Conservation (phyloP, 371 early-diverging fungal species). For the Actinomortierella ambigua region DNA sequence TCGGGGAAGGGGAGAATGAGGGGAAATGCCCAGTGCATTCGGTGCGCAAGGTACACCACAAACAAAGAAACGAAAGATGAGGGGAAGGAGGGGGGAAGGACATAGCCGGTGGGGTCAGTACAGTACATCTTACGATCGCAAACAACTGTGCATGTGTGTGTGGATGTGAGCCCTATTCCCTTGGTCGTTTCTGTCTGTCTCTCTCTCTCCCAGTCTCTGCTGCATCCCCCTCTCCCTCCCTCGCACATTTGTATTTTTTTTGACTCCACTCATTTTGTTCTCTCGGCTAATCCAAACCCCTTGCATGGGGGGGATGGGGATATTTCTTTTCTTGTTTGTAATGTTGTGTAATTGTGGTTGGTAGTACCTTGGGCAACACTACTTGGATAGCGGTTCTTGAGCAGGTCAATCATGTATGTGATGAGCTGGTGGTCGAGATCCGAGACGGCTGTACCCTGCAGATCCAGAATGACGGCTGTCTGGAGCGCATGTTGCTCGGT, state of each 20-base stretch:
- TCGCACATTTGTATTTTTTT: not conserved
- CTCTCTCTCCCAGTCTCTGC: not conserved
- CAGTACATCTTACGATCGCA: not conserved
- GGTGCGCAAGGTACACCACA: not conserved
- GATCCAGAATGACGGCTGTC: conserved; percentile 36
- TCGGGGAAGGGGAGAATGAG: not conserved
- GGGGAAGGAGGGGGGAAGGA: not conserved
- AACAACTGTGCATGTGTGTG: not conserved
- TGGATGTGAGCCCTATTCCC: not conserved
- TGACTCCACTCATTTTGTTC: not conserved
- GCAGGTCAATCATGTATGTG: conserved; percentile 37
- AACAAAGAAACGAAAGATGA: not conserved
- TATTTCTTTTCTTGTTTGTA: not conserved
- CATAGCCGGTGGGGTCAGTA: not conserved
- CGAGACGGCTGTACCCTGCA: conserved; percentile 38
- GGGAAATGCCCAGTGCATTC: not conserved
- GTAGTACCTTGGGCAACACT: conserved; percentile 47
- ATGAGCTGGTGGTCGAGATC: conserved; percentile 41
- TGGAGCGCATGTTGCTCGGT: conserved; percentile 37
- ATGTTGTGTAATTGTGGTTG: not conserved
- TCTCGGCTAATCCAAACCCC: conserved; percentile 4
- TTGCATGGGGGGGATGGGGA: not conserved
- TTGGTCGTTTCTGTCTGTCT: not conserved
- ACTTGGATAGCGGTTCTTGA: conserved; percentile 45
- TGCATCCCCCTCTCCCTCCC: not conserved